phyloP scores from a whole-genome alignment of 1,284 basidiomycete genomes.

The Cryptococcus maquisensis region DNA sequence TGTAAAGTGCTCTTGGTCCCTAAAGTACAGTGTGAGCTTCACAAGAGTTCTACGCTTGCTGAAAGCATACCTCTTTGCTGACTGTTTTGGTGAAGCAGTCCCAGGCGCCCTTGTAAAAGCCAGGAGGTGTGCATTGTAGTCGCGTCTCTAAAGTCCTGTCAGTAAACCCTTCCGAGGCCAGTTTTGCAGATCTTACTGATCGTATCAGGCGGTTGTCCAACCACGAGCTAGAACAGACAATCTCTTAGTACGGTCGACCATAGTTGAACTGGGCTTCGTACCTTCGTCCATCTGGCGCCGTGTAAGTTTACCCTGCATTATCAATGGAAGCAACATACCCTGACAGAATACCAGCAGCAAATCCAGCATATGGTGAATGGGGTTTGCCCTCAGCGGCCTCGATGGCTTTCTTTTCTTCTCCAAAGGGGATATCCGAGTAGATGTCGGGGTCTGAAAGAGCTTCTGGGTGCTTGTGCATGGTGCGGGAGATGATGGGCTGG shows the following conservation, averaged over 20 bases:
- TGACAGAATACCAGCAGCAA: slow-evolving; percentile 43
- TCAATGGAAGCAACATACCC: slow-evolving; percentile 18
- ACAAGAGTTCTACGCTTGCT: background rate
- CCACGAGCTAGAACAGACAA: background rate
- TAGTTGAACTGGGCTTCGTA: background rate
- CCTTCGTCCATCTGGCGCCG: slow-evolving; percentile 25
- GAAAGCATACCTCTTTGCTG: slow-evolving; percentile 29
- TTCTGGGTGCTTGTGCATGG: slow-evolving; percentile 1
- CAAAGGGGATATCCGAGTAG: slow-evolving; percentile 1
- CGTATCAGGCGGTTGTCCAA: slow-evolving; percentile 45
- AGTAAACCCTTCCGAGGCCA: background rate
- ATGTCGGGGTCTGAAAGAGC: slow-evolving; percentile 17
- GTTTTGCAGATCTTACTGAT: slow-evolving; percentile 19
- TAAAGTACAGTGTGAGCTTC: slow-evolving; percentile 2
- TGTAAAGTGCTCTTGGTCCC: slow-evolving; percentile 45
- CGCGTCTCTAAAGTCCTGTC: slow-evolving; percentile 23
- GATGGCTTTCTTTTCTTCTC: slow-evolving; percentile 1
- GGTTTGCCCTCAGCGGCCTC: slow-evolving; percentile 7
- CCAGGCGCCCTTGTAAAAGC: slow-evolving; percentile 41
- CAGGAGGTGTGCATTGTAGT: slow-evolving; percentile 46
- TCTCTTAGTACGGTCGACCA: background rate
- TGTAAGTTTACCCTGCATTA: background rate
- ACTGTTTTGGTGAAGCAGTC: slow-evolving; percentile 41
- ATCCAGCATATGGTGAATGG: slow-evolving; percentile 41
- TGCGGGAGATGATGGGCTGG: too few relatives aligned